Evolutionary conservation across 2,329 filamentous ascomycete species (phyloP), one percentile per base, ranked within the genome.

Genomic region (Cryphonectria japonica): DNA sequence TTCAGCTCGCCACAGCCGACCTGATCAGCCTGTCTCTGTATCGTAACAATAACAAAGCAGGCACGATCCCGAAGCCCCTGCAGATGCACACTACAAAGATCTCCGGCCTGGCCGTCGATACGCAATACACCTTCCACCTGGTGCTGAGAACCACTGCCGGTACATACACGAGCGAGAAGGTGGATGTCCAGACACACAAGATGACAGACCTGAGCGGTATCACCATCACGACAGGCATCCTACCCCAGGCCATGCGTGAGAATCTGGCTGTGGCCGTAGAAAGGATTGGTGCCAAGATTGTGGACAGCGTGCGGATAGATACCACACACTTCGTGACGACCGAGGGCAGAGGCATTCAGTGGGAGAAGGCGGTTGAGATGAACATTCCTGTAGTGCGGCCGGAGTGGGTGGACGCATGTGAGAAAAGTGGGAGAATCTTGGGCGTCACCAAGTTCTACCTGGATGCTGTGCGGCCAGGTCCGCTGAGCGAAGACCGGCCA

Each of bases 311-410:
- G 67, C 89, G 95, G 77, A 98, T 99, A 78, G 96, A 99, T 80
- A 99, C 96, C 0, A 99, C 96, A 22, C 96, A 99, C 82, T 99
- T 99, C 80, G 94, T 99, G 72, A 98, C 95, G 74, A 97, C 94
- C 13, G 96, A 99, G 80, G 95, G 95, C 41, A 86, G 95, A 69
- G 96, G 96, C 43, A 87, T 93, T 66, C 88, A 92, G 16, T 99
- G 96, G 96, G 96, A 99, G 83, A 97, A 96, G 85, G 96, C 96
- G 0, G 91, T 95, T 41, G 95, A 98, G 84, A 97, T 95, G 89
- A 99, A 98, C 80, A 97, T 99, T 69, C 96, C 96, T 9, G 94
- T 99, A 14, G 96, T 99, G 32, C 89, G 96, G 54, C 96, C 96
- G 29, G 96, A 99, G 81, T 99, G 96, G 96, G 89, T 99, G 41